Evolutionary conservation across 768 basidiomycete genomes (phyloP).

Genomic region (Saitozyma podzolica): DNA sequence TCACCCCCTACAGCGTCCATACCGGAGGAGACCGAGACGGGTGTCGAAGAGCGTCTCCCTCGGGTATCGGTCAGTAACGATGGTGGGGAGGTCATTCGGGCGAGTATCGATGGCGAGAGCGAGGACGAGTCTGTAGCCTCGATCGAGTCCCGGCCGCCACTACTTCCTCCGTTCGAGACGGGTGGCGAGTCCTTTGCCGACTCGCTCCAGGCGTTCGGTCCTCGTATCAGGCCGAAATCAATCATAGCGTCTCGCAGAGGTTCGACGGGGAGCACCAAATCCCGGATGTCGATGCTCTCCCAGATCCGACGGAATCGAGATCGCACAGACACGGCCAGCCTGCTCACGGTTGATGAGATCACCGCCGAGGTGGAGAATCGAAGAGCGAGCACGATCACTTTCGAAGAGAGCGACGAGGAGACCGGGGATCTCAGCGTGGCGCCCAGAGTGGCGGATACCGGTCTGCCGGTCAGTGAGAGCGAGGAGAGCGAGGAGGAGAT

Average conservation of each 20-base stretch:
- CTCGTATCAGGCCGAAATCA: conserved; percentile 56
- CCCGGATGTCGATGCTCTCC: conserved; percentile 63
- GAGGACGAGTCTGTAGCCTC: conserved; percentile 22
- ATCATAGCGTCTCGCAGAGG: conserved; percentile 39
- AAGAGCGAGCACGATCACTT: conserved; percentile 59
- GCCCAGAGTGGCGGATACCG: conserved; percentile 8
- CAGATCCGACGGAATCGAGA: conserved; percentile 57
- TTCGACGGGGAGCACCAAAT: conserved; percentile 47
- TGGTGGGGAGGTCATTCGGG: conserved; percentile 22
- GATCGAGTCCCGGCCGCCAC: conserved; percentile 34
- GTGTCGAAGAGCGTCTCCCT: conserved; percentile 24
- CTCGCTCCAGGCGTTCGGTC: conserved; percentile 57
- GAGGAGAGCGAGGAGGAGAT: conserved; percentile 17
- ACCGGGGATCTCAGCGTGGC: not conserved
- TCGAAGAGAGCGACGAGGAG: conserved; percentile 57
- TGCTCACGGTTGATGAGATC: conserved; percentile 96
- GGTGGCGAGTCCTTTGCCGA: conserved; percentile 73
- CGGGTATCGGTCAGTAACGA: conserved; percentile 48
- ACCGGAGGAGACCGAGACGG: conserved; percentile 38
- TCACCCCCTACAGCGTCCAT: conserved; percentile 41
- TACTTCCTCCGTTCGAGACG: conserved; percentile 49
- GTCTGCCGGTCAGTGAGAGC: conserved; percentile 25
- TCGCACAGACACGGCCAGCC: conserved; percentile 79
- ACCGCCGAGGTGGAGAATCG: conserved; percentile 83
- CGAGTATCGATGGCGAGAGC: conserved; percentile 39